phyloP scores from a whole-genome alignment of 805 yeast genomes.

The Hanseniaspora mollemarum region DNA sequence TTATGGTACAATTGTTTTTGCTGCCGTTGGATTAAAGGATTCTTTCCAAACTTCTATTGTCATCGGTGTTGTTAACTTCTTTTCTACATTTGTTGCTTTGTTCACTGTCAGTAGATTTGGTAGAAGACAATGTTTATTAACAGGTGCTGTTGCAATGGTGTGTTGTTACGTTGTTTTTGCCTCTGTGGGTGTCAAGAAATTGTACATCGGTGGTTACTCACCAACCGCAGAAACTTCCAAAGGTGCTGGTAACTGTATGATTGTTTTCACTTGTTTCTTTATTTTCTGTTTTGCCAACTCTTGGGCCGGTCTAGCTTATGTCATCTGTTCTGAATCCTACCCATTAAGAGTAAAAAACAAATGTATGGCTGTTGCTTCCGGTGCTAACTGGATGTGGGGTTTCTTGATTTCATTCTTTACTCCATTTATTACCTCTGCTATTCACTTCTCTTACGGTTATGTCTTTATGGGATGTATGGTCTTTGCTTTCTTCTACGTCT shows the following conservation, averaged over 20 bases:
- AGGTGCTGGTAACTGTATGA: constrained; percentile 59
- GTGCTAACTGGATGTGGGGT: constrained; percentile 58
- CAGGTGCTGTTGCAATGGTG: constrained; percentile 41
- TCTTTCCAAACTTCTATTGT: constrained; percentile 50
- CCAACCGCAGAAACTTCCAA: constrained; percentile 33
- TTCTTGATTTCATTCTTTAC: constrained; percentile 58
- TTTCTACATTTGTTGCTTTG: constrained; percentile 44
- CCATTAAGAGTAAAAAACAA: constrained; percentile 58
- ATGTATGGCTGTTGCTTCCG: constrained; percentile 48
- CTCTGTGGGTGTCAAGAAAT: constrained; percentile 46
- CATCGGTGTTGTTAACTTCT: constrained; percentile 50
- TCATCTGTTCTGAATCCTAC: constrained; percentile 56
- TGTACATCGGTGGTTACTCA: constrained; percentile 35
- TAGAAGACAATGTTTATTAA: constrained; percentile 38
- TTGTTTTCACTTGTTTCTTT: constrained; percentile 56
- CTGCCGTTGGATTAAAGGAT: constrained; percentile 50
- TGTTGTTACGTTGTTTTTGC: constrained; percentile 42
- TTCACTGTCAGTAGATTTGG: constrained; percentile 46
- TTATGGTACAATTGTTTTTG: constrained; percentile 53
- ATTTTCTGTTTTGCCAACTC: constrained; percentile 64
- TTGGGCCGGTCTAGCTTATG: constrained; percentile 64
- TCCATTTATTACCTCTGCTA: constrained; percentile 53
- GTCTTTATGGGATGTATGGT: constrained; percentile 47
- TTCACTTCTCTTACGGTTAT: constrained; percentile 62
- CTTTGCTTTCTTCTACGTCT: constrained; percentile 48